Evolutionary conservation across 2,329 filamentous ascomycete genomes (phyloP), one percentile per base, ranked within the genome.

Genomic region (Trichoderma aggressivum): DNA sequence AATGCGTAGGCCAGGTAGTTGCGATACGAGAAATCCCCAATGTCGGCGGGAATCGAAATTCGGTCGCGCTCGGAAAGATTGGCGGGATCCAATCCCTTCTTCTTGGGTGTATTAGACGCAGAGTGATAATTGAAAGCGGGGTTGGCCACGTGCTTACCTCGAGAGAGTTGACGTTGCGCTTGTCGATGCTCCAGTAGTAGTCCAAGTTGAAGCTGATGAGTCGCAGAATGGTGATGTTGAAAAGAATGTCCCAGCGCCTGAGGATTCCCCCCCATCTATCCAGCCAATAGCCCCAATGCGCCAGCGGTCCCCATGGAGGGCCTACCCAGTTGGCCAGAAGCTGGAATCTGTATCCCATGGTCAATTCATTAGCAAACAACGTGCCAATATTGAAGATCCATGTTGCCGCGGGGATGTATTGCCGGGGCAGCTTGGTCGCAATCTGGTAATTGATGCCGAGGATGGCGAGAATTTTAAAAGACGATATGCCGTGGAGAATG

Each of bases 141-240:
- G 30, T 63, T 16, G 7, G 55, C 30, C 63, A 14, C 16, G 61
- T 5, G 82, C 88, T 79, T 88, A 98, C 96, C 91, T 98, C 95
- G 55, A 97, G 81, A 10, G 91, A 86, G 76, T 89, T 94, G 32
- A 87, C 84, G 72, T 81, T 82, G 50, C 87, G 83, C 71, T 88
- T 86, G 74, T 92, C 89, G 3, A 92, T 81, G 76, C 93, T 96
- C 95, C 96, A 99, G 80, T 97, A 95, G 80, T 97, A 94, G 81
- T 99, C 96, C 78, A 99, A 82, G 80, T 98, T 98, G 86, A 97
- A 99, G 80, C 95, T 98, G 76, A 99, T 94, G 61, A 98, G 85
- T 6, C 96, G 91, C 70, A 99, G 84, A 30, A 98, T 91, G 3
- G 95, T 98, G 73, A 99, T 89, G 78, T 99, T 99, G 86, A 99